These are phyloP conservation scores for Polyporus tsugae DNA, from an alignment of 1,284 basidiomycete genomes.

Conservation along the genomic window DNA sequence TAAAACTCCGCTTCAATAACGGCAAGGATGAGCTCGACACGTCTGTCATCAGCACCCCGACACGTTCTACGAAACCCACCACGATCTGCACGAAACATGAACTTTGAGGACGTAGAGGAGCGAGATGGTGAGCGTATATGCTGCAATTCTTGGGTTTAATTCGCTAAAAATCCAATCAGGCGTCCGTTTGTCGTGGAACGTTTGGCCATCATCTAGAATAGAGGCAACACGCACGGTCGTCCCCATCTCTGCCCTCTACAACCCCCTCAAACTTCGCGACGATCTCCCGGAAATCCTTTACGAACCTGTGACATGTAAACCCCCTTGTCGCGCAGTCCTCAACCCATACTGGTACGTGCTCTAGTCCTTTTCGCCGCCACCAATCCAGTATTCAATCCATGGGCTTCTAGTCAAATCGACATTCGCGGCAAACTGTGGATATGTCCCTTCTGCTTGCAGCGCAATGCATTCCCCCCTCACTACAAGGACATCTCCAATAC, in stretches of 20 bases:
- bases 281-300: conserved; percentile 97
- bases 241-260: conserved; percentile 98
- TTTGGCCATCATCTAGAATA: conserved; percentile 97
- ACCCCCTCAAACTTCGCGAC: conserved; percentile 93
- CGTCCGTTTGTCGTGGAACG: conserved; percentile 96
- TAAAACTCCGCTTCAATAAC: conserved; percentile 11
- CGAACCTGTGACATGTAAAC: conserved; percentile 98
- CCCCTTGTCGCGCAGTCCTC: conserved; percentile 95
- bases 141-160: neutral
- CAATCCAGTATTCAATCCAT: neutral
- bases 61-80: conserved; percentile 23
- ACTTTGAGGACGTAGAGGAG: conserved; percentile 70
- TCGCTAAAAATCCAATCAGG: conserved; percentile 53
- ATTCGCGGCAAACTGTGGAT: conserved; percentile 99
- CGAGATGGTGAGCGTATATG: conserved; percentile 57
- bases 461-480: conserved; percentile 97
- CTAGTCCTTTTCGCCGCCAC: too few species aligned
- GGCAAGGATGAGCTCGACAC: conserved; percentile 20
- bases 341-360: conserved; percentile 90
- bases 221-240: conserved; percentile 98
- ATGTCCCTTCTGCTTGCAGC: conserved; percentile 96
- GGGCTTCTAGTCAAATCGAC: conserved; percentile 87
- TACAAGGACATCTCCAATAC: conserved; percentile 99
- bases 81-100: conserved; percentile 45
- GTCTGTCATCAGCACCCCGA: conserved; percentile 29